Conservation (phyloP, 2,329 filamentous ascomycete species). For the Arthrinium phaeospermum region DNA sequence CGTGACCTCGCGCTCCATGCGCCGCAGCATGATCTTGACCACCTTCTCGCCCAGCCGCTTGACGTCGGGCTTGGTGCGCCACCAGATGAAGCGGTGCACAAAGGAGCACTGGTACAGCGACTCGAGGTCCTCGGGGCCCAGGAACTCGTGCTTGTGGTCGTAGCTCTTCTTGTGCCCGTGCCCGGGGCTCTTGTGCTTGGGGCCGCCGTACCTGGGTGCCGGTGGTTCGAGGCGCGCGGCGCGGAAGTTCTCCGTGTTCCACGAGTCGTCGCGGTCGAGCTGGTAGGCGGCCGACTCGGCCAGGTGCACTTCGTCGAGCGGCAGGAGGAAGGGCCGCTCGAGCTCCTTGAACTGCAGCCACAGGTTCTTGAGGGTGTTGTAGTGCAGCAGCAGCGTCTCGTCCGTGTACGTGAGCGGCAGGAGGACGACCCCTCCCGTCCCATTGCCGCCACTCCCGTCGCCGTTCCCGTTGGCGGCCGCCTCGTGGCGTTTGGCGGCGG, state of each 20-base stretch:
- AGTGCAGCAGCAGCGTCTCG: constrained; percentile 30
- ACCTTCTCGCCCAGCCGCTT: constrained; percentile 26
- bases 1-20: constrained; percentile 29
- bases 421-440: background rate
- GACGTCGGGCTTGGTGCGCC: constrained; percentile 28
- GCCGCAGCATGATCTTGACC: constrained; percentile 27
- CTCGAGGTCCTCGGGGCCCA: constrained; percentile 23
- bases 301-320: constrained; percentile 13
- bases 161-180: background rate
- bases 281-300: constrained; percentile 23
- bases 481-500: background rate
- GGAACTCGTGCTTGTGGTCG: constrained; percentile 11
- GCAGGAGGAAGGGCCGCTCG: constrained; percentile 28
- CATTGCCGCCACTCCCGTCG: background rate
- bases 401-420: constrained; percentile 26
- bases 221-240: constrained; percentile 21
- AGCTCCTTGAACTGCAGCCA: constrained; percentile 30
- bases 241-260: constrained; percentile 25
- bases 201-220: background rate
- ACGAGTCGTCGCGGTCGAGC: constrained; percentile 23
- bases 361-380: constrained; percentile 27
- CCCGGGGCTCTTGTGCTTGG: background rate
- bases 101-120: constrained; percentile 28
- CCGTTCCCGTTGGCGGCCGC: background rate
- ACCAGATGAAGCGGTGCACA: constrained; percentile 29